Evolutionary conservation across 1,284 basidiomycete genomes (phyloP).

Genomic region (Cryptococcus sp.): DNA sequence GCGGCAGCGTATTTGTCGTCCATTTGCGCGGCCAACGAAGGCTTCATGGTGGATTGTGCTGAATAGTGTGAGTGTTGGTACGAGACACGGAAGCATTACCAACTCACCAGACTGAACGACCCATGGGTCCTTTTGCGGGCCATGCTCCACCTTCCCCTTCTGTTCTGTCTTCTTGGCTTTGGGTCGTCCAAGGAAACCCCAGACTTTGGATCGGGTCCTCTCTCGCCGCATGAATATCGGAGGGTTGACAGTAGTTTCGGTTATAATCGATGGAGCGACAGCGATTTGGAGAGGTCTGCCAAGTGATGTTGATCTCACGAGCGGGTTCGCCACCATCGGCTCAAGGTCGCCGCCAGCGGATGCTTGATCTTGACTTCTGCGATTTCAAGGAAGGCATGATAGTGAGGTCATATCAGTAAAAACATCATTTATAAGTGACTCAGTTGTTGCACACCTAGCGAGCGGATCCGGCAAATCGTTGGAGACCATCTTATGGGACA

Average conservation of each 20-base stretch:
- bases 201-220: conserved; percentile 42
- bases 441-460: conserved; percentile 5
- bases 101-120: conserved; percentile 6
- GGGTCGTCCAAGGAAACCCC: conserved; percentile 38
- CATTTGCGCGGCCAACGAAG: conserved; percentile 13
- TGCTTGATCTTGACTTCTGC: conserved; percentile 1
- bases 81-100: background rate
- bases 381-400: too few species aligned
- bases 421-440: background rate
- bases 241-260: conserved; percentile 7
- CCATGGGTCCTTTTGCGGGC: conserved; percentile 8
- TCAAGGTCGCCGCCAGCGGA: conserved; percentile 4
- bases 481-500: conserved; percentile 25
- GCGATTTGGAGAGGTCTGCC: conserved; percentile 14
- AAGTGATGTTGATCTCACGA: conserved; percentile 23
- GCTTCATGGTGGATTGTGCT: too few species aligned
- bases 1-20: conserved; percentile 19
- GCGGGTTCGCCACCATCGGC: conserved; percentile 8
- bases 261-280: conserved; percentile 4
- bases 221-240: conserved; percentile 30
- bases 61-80: too few species aligned
- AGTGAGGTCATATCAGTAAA: background rate
- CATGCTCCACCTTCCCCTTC: background rate
- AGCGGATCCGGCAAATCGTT: conserved; percentile 15
- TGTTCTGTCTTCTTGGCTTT: conserved; percentile 31